These are phyloP conservation scores for Podaxis sp. DNA, from an alignment of 768 basidiomycete species.

Conservation along the genomic window DNA sequence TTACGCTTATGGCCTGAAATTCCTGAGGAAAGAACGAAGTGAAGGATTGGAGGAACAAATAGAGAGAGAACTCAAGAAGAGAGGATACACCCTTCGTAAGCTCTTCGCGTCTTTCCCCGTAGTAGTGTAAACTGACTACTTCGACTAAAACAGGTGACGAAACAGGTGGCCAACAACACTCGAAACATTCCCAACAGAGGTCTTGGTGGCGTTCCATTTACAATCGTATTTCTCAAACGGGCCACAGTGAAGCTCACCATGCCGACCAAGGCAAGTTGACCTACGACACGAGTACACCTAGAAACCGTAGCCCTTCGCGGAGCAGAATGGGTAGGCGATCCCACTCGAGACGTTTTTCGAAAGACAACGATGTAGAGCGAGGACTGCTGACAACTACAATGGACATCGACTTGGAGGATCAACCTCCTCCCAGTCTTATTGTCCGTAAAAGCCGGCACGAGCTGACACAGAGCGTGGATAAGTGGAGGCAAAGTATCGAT, in stretches of 20 bases:
- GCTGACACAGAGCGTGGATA: background rate
- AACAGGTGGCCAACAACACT: background rate
- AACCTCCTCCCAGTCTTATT: conserved; percentile 22
- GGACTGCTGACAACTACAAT: conserved; percentile 8
- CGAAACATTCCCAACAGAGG: conserved; percentile 12
- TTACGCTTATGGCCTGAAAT: conserved; percentile 38
- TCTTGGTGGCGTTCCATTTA: conserved; percentile 61
- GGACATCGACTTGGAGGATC: conserved; percentile 18
- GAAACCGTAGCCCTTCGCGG: background rate
- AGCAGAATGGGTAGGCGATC: background rate
- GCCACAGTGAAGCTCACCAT: conserved; percentile 28
- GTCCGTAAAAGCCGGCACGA: conserved; percentile 11
- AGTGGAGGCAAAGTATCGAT: conserved; percentile 2
- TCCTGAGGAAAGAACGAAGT: conserved; percentile 40
- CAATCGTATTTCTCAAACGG: conserved; percentile 43
- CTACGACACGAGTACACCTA: background rate
- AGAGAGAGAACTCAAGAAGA: conserved; percentile 44
- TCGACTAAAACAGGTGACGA: background rate
- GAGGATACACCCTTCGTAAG: conserved; percentile 39
- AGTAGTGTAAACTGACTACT: background rate
- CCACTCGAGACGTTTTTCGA: conserved; percentile 14
- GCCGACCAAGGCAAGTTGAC: conserved; percentile 16
- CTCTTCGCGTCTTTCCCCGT: background rate
- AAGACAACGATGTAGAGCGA: conserved; percentile 11
- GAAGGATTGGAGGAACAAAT: conserved; percentile 50